Evolutionary conservation across 768 basidiomycete genomes (phyloP), one percentile per base, ranked within the genome.

Genomic region (Boletus pseudopeckii): DNA sequence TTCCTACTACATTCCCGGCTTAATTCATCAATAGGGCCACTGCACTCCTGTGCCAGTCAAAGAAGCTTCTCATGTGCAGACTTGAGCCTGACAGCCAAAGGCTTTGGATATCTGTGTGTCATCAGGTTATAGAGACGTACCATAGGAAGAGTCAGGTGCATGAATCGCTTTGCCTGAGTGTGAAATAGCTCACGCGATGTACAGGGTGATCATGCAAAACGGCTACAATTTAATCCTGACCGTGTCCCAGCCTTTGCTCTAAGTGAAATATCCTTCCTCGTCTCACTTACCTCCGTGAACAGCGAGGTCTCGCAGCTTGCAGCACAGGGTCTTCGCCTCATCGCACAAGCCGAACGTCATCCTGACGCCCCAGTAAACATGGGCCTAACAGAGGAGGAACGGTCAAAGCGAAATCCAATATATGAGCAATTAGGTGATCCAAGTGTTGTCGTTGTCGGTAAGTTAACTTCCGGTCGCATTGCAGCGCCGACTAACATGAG

Each of bases 361-460:
- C 80, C 82, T 5, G 76, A 77, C 48, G 80, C 81, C 5, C 82
- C 85, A 15, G 64, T 76, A 2, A 77, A 80, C 37, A 69, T 73
- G 7, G 74, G 74, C 8, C 63, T 82, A 18, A 79, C 73, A 8
- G 82, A 86, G 43, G 85, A 86, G 42, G 83, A 86, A 59, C 74
- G 79, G 22, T 81, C 83, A 14, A 85, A 84, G 55, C 80, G 89
- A 22, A 82, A 86, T 65, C 82, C 83, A 1, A 80, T 89, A 38
- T 91, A 89, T 55, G 88, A 90, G 53, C 84, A 87, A 59, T 71
- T 92, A 14, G 90, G 90, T 13, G 90, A 92, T 63, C 86, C 87
- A 1, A 81, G 81, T 48, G 76, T 86, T 3, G 71, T 84, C 42
- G 73, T 88, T 28, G 79, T 90, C 45, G 89, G 88, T 88, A 53